phyloP scores from a whole-genome alignment of 345 rosid genomes.

The Carallia brachiata region DNA sequence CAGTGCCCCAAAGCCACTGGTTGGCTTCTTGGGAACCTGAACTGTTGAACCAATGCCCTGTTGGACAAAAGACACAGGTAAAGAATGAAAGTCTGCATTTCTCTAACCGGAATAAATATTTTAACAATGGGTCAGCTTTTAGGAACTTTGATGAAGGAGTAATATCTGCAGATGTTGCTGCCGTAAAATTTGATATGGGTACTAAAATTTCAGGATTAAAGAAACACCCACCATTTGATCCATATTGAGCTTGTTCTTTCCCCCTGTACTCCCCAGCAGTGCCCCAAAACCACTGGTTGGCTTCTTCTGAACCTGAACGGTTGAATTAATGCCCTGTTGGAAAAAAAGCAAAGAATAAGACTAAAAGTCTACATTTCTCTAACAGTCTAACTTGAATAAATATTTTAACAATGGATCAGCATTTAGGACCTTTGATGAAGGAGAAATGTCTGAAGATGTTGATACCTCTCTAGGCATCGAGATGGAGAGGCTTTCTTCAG shows the following conservation, averaged over 20 bases:
- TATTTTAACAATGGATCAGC: too few species aligned
- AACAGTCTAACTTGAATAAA: too few species aligned
- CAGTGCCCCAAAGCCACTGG: conserved; percentile 54
- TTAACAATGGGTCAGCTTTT: too few species aligned
- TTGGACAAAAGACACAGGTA: conserved; percentile 10
- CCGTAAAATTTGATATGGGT: too few species aligned
- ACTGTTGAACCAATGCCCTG: conserved; percentile 55
- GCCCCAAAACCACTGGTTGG: conserved; percentile 59
- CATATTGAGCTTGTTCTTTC: conserved; percentile 45
- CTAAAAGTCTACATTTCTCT: too few species aligned
- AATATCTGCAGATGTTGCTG: too few species aligned
- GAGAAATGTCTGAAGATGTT: conserved; percentile 20
- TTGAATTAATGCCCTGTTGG: conserved; percentile 50
- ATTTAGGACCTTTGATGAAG: conserved; percentile 39
- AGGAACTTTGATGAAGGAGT: too few species aligned
- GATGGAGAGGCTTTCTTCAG: conserved; percentile 10
- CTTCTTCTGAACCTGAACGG: conserved; percentile 54
- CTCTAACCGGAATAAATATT: neutral
- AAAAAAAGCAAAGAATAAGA: conserved; percentile 4
- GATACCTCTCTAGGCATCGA: conserved; percentile 26
- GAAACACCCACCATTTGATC: conserved; percentile 43
- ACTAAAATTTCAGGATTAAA: too few species aligned
- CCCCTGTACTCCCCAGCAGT: conserved; percentile 38
- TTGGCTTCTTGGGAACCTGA: conserved; percentile 59
- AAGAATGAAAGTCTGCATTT: conserved; percentile 6